Conservation (phyloP, 768 basidiomycete species). For the Termitomyces sp. region DNA sequence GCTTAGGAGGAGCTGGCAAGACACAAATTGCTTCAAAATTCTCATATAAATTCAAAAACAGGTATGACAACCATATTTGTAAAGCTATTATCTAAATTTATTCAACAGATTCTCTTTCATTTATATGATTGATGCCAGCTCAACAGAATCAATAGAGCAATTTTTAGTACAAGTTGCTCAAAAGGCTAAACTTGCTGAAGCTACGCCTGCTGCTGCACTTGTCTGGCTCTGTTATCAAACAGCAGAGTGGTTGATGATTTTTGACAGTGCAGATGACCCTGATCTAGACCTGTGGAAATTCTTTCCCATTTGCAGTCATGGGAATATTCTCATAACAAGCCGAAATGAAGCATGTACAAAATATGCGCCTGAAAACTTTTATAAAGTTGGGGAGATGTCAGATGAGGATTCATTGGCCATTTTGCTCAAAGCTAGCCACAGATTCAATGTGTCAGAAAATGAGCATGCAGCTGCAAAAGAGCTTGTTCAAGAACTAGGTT, state of each 20-base stretch:
- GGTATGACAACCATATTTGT: too few species aligned
- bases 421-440: background rate
- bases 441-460: background rate
- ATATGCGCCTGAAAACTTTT: background rate
- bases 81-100: background rate
- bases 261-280: too few species aligned
- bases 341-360: background rate
- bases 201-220: background rate
- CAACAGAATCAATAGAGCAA: background rate
- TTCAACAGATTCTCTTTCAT: too few species aligned
- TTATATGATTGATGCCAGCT: background rate
- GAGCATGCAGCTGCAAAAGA: background rate
- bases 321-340: conserved; percentile 4
- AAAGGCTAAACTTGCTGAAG: background rate
- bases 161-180: background rate
- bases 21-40: background rate
- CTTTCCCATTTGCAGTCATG: background rate
- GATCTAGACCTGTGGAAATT: too few species aligned
- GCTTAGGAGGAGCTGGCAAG: background rate
- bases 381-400: background rate
- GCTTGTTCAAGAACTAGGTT: background rate
- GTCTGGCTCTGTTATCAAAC: background rate
- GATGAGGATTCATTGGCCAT: background rate
- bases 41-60: background rate
- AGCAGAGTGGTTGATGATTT: too few species aligned